Percentiles rank a stretch among this genome's conserved stretches.
These are phyloP conservation scores for Alloteropsis angusta DNA, from an alignment of 202 grass and related monocot genomes.

Conservation along the genomic window DNA sequence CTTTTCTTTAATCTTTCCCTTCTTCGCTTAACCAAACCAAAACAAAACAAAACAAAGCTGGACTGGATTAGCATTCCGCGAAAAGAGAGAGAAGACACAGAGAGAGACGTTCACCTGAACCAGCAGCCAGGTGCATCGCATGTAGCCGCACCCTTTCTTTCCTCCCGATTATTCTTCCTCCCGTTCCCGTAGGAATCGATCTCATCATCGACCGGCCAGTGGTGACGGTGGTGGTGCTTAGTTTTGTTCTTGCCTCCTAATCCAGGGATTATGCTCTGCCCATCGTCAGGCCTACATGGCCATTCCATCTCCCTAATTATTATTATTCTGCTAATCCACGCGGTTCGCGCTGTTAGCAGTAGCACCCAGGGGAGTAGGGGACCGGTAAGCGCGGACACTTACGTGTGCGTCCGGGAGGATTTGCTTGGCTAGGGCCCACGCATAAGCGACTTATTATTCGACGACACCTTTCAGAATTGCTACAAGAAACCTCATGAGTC, in stretches of 20 bases:
- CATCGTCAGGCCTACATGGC: not conserved
- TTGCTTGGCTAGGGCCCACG: too few relatives aligned
- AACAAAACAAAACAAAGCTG: not conserved
- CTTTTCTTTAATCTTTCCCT: too few relatives aligned
- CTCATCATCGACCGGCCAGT: not conserved
- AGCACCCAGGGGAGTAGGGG: too few relatives aligned
- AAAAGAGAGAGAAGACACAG: too few relatives aligned
- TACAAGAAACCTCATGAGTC: too few relatives aligned
- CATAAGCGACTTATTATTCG: too few relatives aligned
- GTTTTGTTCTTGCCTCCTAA: not conserved
- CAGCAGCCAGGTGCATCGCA: slow-evolving; percentile 12
- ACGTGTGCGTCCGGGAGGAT: too few relatives aligned
- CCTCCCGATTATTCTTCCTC: not conserved
- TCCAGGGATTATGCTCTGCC: not conserved
- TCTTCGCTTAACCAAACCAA: not conserved
- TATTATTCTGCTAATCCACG: not conserved
- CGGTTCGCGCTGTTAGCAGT: not conserved
- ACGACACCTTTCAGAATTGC: too few relatives aligned
- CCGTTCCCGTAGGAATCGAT: not conserved
- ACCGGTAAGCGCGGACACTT: too few relatives aligned
- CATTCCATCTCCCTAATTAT: not conserved
- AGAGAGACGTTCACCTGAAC: too few relatives aligned
- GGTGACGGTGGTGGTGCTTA: not conserved
- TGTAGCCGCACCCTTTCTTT: not conserved
- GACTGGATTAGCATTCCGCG: too few relatives aligned